These are phyloP conservation scores for Aspergillus sp. DNA, from an alignment of 2,329 filamentous ascomycete species.

Conservation along the genomic window DNA sequence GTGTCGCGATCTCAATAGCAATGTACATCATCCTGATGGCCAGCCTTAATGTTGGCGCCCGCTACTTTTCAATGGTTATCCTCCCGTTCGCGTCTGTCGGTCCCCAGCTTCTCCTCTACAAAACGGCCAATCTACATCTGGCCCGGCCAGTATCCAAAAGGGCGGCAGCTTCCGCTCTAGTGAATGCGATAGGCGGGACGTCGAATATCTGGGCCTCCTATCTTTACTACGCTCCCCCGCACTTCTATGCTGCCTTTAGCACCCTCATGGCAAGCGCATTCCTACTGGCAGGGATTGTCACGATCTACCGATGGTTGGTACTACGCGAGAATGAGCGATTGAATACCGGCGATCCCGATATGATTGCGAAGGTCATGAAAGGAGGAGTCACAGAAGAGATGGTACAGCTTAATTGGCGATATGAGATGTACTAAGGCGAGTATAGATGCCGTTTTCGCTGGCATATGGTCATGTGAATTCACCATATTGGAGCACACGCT, in stretches of 20 bases:
- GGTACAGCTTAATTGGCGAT: conserved; percentile 43
- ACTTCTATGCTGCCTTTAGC: conserved; percentile 43
- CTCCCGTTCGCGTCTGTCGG: conserved; percentile 40
- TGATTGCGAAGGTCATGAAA: conserved; percentile 40
- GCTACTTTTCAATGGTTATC: conserved; percentile 45
- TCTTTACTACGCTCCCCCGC: conserved; percentile 22
- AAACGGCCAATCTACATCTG: conserved; percentile 43
- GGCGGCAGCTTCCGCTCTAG: conserved; percentile 40
- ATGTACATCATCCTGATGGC: conserved; percentile 41
- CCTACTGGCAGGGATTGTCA: conserved; percentile 33
- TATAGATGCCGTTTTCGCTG: too few relatives aligned
- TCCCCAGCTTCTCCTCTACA: conserved; percentile 42
- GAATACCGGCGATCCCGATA: conserved; percentile 34
- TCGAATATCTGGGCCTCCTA: conserved; percentile 26
- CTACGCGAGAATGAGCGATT: conserved; percentile 39
- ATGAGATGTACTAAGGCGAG: conserved; percentile 45
- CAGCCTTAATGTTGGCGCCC: conserved; percentile 37
- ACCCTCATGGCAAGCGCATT: conserved; percentile 29
- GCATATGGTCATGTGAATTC: too few relatives aligned
- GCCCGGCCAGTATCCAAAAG: conserved; percentile 43
- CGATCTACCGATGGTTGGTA: conserved; percentile 38
- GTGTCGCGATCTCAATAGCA: conserved; percentile 31
- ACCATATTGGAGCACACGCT: too few relatives aligned
- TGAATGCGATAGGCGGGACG: conserved; percentile 33
- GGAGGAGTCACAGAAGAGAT: conserved; percentile 46